Percentiles rank a stretch among this genome's conserved stretches.
Conservation (phyloP, 2,329 filamentous ascomycete species). For the Podosphaera xanthii region DNA sequence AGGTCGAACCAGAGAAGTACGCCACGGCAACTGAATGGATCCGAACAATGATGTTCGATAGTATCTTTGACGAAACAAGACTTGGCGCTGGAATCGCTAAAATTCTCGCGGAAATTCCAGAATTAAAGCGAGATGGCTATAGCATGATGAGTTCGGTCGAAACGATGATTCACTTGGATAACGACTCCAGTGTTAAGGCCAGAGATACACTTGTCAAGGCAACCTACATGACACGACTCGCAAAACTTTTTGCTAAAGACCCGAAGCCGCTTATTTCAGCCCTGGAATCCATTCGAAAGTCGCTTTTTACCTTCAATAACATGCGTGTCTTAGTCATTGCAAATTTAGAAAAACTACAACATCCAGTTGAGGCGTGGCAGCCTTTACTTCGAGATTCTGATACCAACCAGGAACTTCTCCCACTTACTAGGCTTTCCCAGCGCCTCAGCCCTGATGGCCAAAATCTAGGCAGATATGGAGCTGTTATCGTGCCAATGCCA, state of each 20-base stretch:
- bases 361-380: constrained; percentile 65
- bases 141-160: constrained; percentile 42
- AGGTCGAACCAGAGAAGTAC: constrained; percentile 78
- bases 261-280: constrained; percentile 52
- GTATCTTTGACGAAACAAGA: constrained; percentile 55
- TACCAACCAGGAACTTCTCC: constrained; percentile 31
- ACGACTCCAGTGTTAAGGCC: constrained; percentile 52
- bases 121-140: constrained; percentile 69
- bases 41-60: constrained; percentile 65
- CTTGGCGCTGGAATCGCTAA: constrained; percentile 48
- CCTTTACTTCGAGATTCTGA: constrained; percentile 22
- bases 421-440: constrained; percentile 45
- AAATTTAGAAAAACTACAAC: constrained; percentile 48
- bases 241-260: constrained; percentile 55
- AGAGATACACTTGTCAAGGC: constrained; percentile 68
- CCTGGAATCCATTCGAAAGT: constrained; percentile 53
- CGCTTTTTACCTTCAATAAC: constrained; percentile 66
- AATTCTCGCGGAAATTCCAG: constrained; percentile 74
- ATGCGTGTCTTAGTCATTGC: constrained; percentile 68
- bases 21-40: constrained; percentile 62
- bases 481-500: constrained; percentile 71
- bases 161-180: constrained; percentile 59
- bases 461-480: constrained; percentile 48
- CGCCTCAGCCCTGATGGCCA: constrained; percentile 56
- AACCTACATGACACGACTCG: constrained; percentile 66